These are phyloP conservation scores for Thalia dealbata DNA, from an alignment of 176 grass and related monocot species.

Conservation along the genomic window DNA sequence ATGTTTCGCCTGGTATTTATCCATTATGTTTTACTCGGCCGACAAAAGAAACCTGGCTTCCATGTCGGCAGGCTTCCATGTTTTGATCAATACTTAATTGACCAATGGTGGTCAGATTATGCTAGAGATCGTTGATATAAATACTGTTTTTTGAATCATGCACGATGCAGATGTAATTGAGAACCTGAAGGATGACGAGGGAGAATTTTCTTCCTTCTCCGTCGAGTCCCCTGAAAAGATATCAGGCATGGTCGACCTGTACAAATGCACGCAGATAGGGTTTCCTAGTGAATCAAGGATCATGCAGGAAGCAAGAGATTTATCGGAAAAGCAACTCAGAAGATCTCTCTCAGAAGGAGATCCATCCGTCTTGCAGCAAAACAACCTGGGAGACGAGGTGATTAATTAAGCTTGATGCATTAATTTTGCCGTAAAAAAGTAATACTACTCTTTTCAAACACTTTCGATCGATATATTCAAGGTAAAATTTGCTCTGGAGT, in stretches of 20 bases:
- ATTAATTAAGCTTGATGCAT: no score
- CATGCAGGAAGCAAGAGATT: background rate
- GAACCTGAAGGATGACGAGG: background rate
- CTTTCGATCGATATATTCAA: no score
- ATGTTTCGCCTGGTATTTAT: background rate
- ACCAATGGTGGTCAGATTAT: background rate
- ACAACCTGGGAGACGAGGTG: slow-evolving; percentile 16
- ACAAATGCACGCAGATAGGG: slow-evolving; percentile 7
- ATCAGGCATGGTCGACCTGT: slow-evolving; percentile 11
- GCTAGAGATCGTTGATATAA: background rate
- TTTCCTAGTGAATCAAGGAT: slow-evolving; percentile 19
- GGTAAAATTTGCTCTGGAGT: slow-evolving; percentile 11
- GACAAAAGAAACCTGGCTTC: background rate
- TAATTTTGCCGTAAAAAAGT: no score
- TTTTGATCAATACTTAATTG: no score
- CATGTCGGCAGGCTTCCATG: no score
- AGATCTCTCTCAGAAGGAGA: background rate
- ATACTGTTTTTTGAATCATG: background rate
- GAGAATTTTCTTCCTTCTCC: slow-evolving; percentile 7
- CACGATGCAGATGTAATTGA: slow-evolving; percentile 5
- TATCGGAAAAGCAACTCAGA: slow-evolving; percentile 5
- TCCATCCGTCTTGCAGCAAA: background rate
- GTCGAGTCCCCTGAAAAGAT: background rate
- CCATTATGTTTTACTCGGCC: background rate
- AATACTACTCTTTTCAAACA: no score